These are phyloP conservation scores for Taxillus chinensis DNA, from an alignment of 164 flowering plant species.

Conservation along the genomic window DNA sequence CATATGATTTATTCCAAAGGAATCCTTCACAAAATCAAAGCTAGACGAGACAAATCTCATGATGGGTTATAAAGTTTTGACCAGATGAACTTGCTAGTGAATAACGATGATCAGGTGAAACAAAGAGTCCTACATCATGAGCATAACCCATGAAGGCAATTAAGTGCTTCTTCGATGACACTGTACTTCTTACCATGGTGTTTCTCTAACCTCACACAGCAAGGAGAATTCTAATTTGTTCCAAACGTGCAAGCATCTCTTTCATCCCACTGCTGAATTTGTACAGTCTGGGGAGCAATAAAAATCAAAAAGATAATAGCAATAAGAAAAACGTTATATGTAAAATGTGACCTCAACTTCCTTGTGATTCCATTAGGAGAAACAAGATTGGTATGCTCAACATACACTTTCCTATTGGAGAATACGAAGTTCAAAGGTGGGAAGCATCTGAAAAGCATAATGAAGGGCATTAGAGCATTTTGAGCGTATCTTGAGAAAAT, in stretches of 20 bases:
- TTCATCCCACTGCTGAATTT: constrained; percentile 76
- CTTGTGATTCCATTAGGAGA: too few relatives aligned
- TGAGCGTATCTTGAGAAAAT: too few relatives aligned
- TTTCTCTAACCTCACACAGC: constrained; percentile 84
- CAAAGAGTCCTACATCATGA: constrained; percentile 30
- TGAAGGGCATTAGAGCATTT: too few relatives aligned
- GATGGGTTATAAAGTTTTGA: constrained; percentile 15
- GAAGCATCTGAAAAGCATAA: too few relatives aligned
- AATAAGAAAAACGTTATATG: too few relatives aligned
- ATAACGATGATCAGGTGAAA: constrained; percentile 48
- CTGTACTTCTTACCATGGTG: constrained; percentile 80
- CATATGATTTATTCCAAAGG: constrained; percentile 40
- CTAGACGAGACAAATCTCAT: constrained; percentile 44
- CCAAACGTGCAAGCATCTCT: constrained; percentile 82
- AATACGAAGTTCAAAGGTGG: too few relatives aligned
- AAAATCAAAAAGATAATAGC: not conserved
- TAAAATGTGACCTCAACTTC: too few relatives aligned
- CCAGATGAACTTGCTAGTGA: constrained; percentile 26
- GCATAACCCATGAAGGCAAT: constrained; percentile 82
- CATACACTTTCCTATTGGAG: too few relatives aligned
- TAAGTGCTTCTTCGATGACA: constrained; percentile 87
- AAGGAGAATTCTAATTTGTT: constrained; percentile 80
- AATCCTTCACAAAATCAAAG: constrained; percentile 39
- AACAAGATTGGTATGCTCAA: too few relatives aligned
- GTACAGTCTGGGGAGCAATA: constrained; percentile 49